These are phyloP conservation scores for Diophrys appendiculata DNA, from an alignment of 73 alveolate genomes.

Conservation along the genomic window DNA sequence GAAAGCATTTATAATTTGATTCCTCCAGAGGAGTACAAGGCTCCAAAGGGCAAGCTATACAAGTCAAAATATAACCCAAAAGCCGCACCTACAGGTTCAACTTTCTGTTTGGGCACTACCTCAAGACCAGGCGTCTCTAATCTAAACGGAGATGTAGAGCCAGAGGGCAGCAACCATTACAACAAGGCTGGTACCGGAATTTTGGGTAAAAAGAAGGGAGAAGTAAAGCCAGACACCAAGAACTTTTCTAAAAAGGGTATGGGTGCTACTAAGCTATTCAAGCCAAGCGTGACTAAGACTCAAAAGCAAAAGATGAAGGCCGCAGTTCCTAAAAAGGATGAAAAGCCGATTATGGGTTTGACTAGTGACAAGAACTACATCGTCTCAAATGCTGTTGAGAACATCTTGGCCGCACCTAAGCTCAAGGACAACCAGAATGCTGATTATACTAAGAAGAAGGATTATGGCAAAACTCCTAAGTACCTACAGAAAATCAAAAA, in stretches of 20 bases:
- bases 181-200: conserved; percentile 63
- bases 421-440: conserved; percentile 63
- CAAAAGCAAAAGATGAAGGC: conserved; percentile 72
- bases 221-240: conserved; percentile 76
- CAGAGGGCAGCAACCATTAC: conserved; percentile 71
- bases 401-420: conserved; percentile 92
- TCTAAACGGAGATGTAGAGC: conserved; percentile 62
- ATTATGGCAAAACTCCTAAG: conserved; percentile 91
- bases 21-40: conserved; percentile 87
- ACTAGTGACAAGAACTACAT: conserved; percentile 92
- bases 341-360: conserved; percentile 92
- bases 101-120: conserved; percentile 87
- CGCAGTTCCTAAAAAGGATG: conserved; percentile 91
- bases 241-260: conserved; percentile 70
- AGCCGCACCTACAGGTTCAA: conserved; percentile 92
- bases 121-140: conserved; percentile 88
- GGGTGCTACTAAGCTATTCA: neutral
- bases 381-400: conserved; percentile 97
- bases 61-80: conserved; percentile 78
- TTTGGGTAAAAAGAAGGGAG: conserved; percentile 81
- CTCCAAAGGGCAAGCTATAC: conserved; percentile 85
- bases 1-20: conserved; percentile 95
- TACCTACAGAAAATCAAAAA: conserved; percentile 82
- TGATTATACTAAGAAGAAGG: conserved; percentile 81
- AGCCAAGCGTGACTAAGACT: neutral